These are phyloP conservation scores for Tardiomyces depauwii DNA, from an alignment of 1,139 yeast genomes.

Conservation along the genomic window DNA sequence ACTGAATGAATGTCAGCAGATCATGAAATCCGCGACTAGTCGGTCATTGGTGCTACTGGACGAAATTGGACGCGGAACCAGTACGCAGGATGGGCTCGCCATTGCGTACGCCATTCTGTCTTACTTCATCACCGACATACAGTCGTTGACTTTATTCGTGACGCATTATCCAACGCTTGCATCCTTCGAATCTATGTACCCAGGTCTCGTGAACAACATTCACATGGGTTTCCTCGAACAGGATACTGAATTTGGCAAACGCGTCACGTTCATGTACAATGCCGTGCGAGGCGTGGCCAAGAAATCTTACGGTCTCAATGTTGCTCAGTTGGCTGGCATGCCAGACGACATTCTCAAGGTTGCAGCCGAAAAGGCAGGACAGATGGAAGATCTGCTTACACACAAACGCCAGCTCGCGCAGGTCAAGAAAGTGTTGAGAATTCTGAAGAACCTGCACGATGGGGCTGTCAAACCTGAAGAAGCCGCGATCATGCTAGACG, in stretches of 20 bases:
- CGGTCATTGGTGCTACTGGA: conserved; percentile 50
- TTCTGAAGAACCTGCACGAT: not conserved
- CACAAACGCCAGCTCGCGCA: not conserved
- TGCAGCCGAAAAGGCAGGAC: conserved; percentile 31
- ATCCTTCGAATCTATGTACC: conserved; percentile 24
- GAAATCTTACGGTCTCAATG: conserved; percentile 68
- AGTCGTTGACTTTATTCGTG: conserved; percentile 62
- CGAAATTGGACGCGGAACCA: conserved; percentile 72
- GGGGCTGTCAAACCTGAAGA: not conserved
- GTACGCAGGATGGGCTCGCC: conserved; percentile 82
- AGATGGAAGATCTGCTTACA: conserved; percentile 8
- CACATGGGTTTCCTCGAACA: conserved; percentile 11
- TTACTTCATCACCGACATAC: conserved; percentile 38
- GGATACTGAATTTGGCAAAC: conserved; percentile 3
- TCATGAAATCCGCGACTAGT: conserved; percentile 37
- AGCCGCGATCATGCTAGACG: not conserved
- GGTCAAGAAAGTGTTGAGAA: not conserved
- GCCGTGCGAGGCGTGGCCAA: conserved; percentile 47
- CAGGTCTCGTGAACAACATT: conserved; percentile 10
- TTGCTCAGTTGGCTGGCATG: conserved; percentile 60
- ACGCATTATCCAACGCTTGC: conserved; percentile 80
- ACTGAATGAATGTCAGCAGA: conserved; percentile 51
- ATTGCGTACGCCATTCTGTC: conserved; percentile 70
- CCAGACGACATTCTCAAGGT: conserved; percentile 37
- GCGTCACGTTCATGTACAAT: conserved; percentile 46